Base-by-base conservation (phyloP, 805 yeast genomes). In the Kuraishia piskuri region DNA sequence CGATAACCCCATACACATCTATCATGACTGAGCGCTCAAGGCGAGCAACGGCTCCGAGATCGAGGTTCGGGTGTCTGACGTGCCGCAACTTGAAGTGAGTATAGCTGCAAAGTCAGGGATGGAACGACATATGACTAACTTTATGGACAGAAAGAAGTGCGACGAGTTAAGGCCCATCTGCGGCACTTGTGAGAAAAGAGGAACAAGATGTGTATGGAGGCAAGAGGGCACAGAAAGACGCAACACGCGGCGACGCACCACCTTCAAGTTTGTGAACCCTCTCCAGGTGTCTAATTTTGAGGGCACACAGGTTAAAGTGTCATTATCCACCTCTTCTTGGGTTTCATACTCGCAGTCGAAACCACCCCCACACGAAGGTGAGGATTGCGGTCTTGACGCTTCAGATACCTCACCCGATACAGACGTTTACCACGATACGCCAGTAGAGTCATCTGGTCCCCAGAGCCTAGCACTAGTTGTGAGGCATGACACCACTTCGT, bases 131-230 rank as follows among this genome's bases (percentile, higher is more conserved):
- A 7, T 25, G 10, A 25, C 40, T 31, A 10, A 31, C 40, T 31
- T n/a, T 31, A 3, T 5, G 4, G 3, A 31, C 17, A 47, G 49
- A 25, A 84, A 84, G 60, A 73, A 88, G 49, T 84, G 89, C 57
- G 82, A 84, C 61, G 88, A 84, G 60, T 67, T 70, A 4, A 72
- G 70, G 51, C 89, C 89, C 2, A 63, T 63, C 24, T 84, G 90
- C 59, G 63, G 69, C 2, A 85, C 83, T 57, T 84, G 89, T 63
- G 59, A 64, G 20, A 68, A 88, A 50, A 70, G 83, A 26, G 70
- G 78, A 7, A 67, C 83, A 52, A 76, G 70, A 53, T 84, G 90
- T 60, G 70, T 69, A 19, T 84, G 87, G 80, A 31, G 40, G 17
- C 9, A 31, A 31, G 40, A 31, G 14, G 40, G 40, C 7, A 31